phyloP scores from a whole-genome alignment of 768 basidiomycete species.

The Sutorius australiensis region DNA sequence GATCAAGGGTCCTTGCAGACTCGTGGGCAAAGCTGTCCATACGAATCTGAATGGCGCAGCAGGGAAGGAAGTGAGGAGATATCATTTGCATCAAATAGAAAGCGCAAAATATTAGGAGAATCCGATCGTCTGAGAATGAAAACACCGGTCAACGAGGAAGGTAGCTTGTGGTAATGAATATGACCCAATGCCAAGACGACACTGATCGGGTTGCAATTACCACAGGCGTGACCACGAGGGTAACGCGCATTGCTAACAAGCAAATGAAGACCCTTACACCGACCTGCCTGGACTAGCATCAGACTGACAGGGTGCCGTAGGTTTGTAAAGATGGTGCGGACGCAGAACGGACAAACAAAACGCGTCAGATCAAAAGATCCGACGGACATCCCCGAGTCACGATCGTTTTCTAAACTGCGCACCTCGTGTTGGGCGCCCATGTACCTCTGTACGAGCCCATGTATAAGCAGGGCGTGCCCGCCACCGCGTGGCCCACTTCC shows the following conservation, averaged over 20 bases:
- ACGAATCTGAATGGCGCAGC: slow-evolving; percentile 7
- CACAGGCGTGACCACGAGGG: slow-evolving; percentile 19
- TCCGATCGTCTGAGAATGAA: slow-evolving; percentile 11
- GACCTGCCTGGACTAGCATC: slow-evolving; percentile 7
- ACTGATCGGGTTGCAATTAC: slow-evolving; percentile 8
- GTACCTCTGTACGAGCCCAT: slow-evolving; percentile 9
- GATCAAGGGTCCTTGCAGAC: slow-evolving; percentile 18
- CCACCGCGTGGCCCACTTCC: slow-evolving; percentile 21
- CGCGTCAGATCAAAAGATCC: slow-evolving; percentile 18
- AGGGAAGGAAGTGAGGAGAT: slow-evolving; percentile 6
- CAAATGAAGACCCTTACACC: slow-evolving; percentile 14
- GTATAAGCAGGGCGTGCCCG: slow-evolving; percentile 17
- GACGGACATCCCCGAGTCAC: slow-evolving; percentile 21
- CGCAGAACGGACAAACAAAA: slow-evolving; percentile 17
- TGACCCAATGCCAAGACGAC: slow-evolving; percentile 7
- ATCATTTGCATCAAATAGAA: slow-evolving; percentile 5
- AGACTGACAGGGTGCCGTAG: slow-evolving; percentile 13
- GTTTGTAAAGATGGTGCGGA: slow-evolving; percentile 16
- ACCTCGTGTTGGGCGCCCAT: slow-evolving; percentile 19
- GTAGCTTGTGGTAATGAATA: slow-evolving; percentile 2
- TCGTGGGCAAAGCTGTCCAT: slow-evolving; percentile 1
- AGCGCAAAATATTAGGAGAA: not conserved
- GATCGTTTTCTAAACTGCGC: slow-evolving; percentile 17
- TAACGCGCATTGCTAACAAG: slow-evolving; percentile 11
- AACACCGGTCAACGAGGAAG: slow-evolving; percentile 7